phyloP scores from a whole-genome alignment of 148 eudicot genomes.

The Beta vulgaris region DNA sequence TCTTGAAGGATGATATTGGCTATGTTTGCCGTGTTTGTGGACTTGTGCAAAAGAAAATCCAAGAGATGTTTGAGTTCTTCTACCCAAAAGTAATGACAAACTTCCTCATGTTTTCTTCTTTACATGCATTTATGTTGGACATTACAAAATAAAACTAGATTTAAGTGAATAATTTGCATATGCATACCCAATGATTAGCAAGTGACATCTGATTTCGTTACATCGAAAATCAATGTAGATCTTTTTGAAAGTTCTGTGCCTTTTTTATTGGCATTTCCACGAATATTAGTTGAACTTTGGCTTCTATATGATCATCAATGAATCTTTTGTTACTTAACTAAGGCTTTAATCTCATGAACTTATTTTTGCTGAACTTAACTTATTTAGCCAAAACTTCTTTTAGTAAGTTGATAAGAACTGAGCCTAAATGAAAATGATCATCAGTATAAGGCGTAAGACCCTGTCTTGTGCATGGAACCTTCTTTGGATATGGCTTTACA shows the following conservation, averaged over 20 bases:
- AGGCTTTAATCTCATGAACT: too few relatives aligned
- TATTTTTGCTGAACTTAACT: too few relatives aligned
- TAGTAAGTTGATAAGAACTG: too few relatives aligned
- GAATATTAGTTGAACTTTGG: not conserved
- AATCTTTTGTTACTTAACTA: too few relatives aligned
- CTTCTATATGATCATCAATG: not conserved
- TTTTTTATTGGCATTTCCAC: not conserved
- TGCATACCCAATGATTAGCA: not conserved
- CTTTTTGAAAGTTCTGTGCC: not conserved
- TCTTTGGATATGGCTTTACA: not conserved
- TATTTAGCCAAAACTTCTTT: too few relatives aligned
- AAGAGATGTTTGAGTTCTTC: slow-evolving; percentile 62
- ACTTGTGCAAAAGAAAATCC: slow-evolving; percentile 59
- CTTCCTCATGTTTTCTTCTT: not conserved
- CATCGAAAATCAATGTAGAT: too few relatives aligned
- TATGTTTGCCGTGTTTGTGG: slow-evolving; percentile 93
- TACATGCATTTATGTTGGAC: not conserved
- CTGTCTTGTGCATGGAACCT: not conserved
- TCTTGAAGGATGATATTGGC: slow-evolving; percentile 81
- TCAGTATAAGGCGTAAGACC: too few relatives aligned
- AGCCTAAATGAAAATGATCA: too few relatives aligned
- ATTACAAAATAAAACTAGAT: not conserved
- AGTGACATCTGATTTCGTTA: not conserved
- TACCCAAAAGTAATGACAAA: slow-evolving; percentile 42
- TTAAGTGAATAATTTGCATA: not conserved